These are phyloP conservation scores for Hypoxylon lienhwacheense DNA, from an alignment of 495 filamentous ascomycete genomes.

Conservation along the genomic window DNA sequence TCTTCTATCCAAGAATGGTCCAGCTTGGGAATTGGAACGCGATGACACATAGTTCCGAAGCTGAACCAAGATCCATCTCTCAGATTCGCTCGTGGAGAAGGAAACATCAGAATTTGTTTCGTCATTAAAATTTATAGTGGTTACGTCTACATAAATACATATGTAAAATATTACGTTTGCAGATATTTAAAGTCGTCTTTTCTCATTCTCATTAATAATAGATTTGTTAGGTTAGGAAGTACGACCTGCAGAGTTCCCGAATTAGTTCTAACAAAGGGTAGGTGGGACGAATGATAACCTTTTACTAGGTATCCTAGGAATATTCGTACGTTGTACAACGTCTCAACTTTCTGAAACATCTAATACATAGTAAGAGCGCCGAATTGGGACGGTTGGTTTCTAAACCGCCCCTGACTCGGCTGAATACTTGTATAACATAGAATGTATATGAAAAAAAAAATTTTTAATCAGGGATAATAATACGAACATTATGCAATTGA, in stretches of 20 bases:
- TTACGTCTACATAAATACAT: too few relatives aligned
- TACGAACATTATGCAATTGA: too few relatives aligned
- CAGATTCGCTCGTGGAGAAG: constrained; percentile 12
- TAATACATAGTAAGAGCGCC: too few relatives aligned
- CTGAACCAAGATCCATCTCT: constrained; percentile 17
- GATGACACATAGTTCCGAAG: too few relatives aligned
- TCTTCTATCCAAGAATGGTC: background rate
- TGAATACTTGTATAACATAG: too few relatives aligned
- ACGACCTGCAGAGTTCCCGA: background rate
- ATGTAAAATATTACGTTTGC: too few relatives aligned
- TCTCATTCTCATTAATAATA: background rate
- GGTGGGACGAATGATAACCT: background rate
- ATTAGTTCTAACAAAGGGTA: constrained; percentile 9
- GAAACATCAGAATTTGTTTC: constrained; percentile 6
- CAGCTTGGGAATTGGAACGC: constrained; percentile 10
- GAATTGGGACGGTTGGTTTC: background rate
- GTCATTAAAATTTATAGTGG: constrained; percentile 6
- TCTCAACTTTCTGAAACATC: too few relatives aligned
- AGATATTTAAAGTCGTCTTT: too few relatives aligned
- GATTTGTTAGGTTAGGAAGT: background rate
- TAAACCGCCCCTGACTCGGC: constrained; percentile 19
- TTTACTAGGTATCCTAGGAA: background rate
- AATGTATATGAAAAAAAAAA: too few relatives aligned
- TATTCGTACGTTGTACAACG: background rate
- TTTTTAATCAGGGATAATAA: too few relatives aligned